phyloP scores from a whole-genome alignment of 1,139 yeast genomes.

The Magnusiomyces suaveolens region DNA sequence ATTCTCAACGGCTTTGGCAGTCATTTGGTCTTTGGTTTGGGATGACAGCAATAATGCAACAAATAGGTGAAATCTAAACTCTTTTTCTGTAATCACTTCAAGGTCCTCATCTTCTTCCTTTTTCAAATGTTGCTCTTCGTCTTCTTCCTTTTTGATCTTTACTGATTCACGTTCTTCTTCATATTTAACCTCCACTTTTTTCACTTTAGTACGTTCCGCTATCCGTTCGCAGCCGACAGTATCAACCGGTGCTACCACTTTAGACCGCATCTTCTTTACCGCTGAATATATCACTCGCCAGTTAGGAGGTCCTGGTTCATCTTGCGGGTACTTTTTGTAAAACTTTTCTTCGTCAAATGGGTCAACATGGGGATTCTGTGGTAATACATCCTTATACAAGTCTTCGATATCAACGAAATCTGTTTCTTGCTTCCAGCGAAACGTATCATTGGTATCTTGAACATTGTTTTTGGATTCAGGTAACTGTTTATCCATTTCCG shows the following conservation, averaged over 20 bases:
- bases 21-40: constrained; percentile 86
- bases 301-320: constrained; percentile 16
- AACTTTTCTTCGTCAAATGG: constrained; percentile 10
- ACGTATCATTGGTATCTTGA: neutral
- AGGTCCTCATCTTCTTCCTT: constrained; percentile 22
- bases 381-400: neutral
- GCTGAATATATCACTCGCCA: constrained; percentile 46
- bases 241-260: constrained; percentile 72
- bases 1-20: constrained; percentile 58
- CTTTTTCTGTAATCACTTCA: constrained; percentile 25
- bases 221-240: constrained; percentile 77
- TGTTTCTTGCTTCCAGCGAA: neutral
- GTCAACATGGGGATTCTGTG: constrained; percentile 4
- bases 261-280: constrained; percentile 55
- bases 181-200: no score
- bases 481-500: neutral
- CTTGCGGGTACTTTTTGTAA: constrained; percentile 2
- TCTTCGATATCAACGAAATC: neutral
- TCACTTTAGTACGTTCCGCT: constrained; percentile 36
- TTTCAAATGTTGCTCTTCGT: constrained; percentile 6
- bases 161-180: constrained; percentile 51
- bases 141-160: constrained; percentile 16
- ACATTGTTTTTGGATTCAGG: neutral
- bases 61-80: constrained; percentile 62
- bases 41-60: constrained; percentile 80